phyloP scores from a whole-genome alignment of 768 basidiomycete species.

The Hirschioporus abietinus region DNA sequence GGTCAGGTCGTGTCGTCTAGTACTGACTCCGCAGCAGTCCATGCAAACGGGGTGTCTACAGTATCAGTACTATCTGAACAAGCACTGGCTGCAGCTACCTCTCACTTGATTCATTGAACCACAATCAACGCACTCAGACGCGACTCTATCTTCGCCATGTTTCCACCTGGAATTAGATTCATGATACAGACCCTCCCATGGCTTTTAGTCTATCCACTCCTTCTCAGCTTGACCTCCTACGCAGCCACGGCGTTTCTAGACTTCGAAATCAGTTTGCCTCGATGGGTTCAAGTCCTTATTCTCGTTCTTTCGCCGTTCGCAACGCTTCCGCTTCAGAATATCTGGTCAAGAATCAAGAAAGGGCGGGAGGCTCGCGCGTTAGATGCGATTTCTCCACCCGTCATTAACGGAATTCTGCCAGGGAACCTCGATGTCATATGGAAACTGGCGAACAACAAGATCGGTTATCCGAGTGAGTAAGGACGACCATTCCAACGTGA shows the following conservation, averaged over 20 bases:
- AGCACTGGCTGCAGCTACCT: too few species aligned
- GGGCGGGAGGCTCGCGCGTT: constrained; percentile 25
- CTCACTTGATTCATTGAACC: too few species aligned
- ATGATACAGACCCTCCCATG: too few species aligned
- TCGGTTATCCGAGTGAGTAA: constrained; percentile 46
- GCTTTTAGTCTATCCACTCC: too few species aligned
- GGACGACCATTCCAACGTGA: background rate
- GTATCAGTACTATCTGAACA: too few species aligned
- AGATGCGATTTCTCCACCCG: constrained; percentile 41
- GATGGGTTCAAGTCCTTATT: background rate
- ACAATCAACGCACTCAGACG: too few species aligned
- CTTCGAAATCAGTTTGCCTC: background rate
- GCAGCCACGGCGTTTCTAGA: background rate
- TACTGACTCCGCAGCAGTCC: too few species aligned
- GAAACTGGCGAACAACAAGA: constrained; percentile 29
- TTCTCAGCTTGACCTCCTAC: too few species aligned
- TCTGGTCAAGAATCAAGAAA: constrained; percentile 23
- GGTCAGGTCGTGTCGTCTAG: too few species aligned
- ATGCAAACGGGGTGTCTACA: too few species aligned
- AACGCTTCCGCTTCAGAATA: background rate
- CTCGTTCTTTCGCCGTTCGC: background rate
- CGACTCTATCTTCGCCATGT: too few species aligned
- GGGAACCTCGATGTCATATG: constrained; percentile 43
- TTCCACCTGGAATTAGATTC: too few species aligned
- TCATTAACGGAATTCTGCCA: constrained; percentile 31